Percentiles rank a stretch among this genome's conserved stretches.
Evolutionary conservation across 1,139 yeast genomes (phyloP).

Genomic region (Suhomyces bribrorum): DNA sequence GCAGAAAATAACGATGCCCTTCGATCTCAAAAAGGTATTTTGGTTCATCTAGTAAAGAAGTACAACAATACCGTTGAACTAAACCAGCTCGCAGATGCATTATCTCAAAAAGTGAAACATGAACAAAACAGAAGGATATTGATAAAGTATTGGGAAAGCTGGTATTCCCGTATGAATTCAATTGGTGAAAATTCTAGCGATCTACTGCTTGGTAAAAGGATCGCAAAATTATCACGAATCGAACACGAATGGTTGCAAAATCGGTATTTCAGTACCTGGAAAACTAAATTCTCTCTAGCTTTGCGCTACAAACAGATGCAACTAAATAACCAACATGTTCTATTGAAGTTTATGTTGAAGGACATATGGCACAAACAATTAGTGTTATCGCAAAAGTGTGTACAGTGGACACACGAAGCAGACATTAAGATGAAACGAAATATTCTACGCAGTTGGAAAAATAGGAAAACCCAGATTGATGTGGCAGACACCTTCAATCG

Average conservation of each 20-base stretch:
- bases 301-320: conserved; percentile 10
- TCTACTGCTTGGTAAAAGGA: background rate
- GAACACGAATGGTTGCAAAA: conserved; percentile 14
- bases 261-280: conserved; percentile 22
- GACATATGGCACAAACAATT: conserved; percentile 19
- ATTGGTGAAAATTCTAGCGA: background rate
- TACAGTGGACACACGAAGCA: conserved; percentile 2
- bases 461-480: conserved; percentile 2
- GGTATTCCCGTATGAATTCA: conserved; percentile 3
- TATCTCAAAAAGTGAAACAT: background rate
- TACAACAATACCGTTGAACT: conserved; percentile 1
- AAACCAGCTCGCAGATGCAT: background rate
- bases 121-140: background rate
- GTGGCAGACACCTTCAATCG: conserved; percentile 1
- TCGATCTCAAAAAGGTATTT: background rate
- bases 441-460: conserved; percentile 20
- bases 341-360: conserved; percentile 17
- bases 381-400: conserved; percentile 10
- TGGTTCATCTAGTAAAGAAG: background rate
- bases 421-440: conserved; percentile 8
- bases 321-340: conserved; percentile 7
- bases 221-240: conserved; percentile 11
- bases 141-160: conserved; percentile 2
- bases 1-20: background rate
- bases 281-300: conserved; percentile 8